Evolutionary conservation across 163 green algal genomes (phyloP).

Genomic region (Scenedesmus sp.): DNA sequence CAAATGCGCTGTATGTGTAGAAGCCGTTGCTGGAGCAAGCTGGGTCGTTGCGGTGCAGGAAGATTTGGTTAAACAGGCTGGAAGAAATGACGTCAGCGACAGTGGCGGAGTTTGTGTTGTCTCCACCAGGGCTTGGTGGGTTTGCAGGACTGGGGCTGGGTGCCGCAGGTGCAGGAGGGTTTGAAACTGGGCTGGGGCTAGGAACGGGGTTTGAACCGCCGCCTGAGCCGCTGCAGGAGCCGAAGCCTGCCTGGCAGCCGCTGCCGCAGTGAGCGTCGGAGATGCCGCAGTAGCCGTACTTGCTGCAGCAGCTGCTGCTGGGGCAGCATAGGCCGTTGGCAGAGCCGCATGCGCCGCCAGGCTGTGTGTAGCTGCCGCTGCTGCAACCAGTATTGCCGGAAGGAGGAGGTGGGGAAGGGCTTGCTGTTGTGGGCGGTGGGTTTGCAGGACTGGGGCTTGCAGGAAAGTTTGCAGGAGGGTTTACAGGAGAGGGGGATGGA

Average conservation of each 20-base stretch:
- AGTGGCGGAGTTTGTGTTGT: not conserved
- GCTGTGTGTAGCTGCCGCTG: not conserved
- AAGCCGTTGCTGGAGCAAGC: slow-evolving; percentile 47
- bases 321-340: not conserved
- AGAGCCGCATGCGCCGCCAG: not conserved
- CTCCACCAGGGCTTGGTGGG: not conserved
- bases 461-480: not conserved
- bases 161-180: not conserved
- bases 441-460: not conserved
- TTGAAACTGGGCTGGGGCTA: not conserved
- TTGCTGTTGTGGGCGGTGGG: not conserved
- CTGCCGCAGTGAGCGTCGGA: not conserved
- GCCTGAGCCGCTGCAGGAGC: not conserved
- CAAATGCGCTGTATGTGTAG: slow-evolving; percentile 50
- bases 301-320: not conserved
- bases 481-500: not conserved
- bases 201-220: not conserved
- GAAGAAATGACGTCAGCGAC: not conserved
- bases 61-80: slow-evolving; percentile 13
- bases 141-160: not conserved
- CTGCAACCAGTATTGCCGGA: not conserved
- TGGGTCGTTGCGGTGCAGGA: slow-evolving; percentile 30
- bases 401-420: not conserved
- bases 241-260: not conserved
- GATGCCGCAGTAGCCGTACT: slow-evolving; percentile 32